Evolutionary conservation across 345 rosid species (phyloP).

Genomic region (Brassica incana): DNA sequence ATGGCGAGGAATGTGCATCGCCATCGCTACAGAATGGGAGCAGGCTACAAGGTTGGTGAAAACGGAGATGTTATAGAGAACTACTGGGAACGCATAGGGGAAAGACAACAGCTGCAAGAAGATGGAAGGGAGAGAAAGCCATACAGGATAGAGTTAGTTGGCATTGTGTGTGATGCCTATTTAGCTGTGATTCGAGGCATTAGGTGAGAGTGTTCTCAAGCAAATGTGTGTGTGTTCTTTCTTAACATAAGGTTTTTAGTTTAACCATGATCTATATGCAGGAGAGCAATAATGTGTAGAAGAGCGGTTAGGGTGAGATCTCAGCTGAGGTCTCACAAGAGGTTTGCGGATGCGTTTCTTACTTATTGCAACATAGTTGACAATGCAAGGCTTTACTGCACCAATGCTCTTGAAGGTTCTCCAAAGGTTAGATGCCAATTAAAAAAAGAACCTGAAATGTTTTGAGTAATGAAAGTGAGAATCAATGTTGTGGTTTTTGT

Average conservation of each 20-base stretch:
- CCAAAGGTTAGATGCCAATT: slow-evolving; percentile 61
- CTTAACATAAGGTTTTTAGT: not conserved
- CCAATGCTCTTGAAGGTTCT: slow-evolving; percentile 81
- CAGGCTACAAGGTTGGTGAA: slow-evolving; percentile 64
- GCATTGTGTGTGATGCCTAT: slow-evolving; percentile 94
- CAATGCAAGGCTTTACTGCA: slow-evolving; percentile 80
- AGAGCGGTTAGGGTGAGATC: slow-evolving; percentile 92
- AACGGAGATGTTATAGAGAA: slow-evolving; percentile 72
- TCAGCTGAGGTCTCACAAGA: slow-evolving; percentile 85
- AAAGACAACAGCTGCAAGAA: slow-evolving; percentile 52
- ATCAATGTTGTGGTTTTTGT: slow-evolving; percentile 17
- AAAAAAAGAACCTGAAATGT: not conserved
- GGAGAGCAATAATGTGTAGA: slow-evolving; percentile 92
- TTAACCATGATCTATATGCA: slow-evolving; percentile 33
- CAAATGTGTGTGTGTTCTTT: not conserved
- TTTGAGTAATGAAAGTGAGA: slow-evolving; percentile 1
- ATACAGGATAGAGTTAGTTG: slow-evolving; percentile 92
- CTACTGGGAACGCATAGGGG: slow-evolving; percentile 81
- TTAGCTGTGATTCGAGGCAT: slow-evolving; percentile 92
- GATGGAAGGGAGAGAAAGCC: slow-evolving; percentile 68
- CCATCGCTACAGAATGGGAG: slow-evolving; percentile 85
- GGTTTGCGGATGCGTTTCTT: slow-evolving; percentile 82
- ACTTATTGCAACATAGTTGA: slow-evolving; percentile 86
- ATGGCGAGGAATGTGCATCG: slow-evolving; percentile 94
- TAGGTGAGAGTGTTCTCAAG: slow-evolving; percentile 48